Evolutionary conservation across 2,329 filamentous ascomycete species (phyloP).

Genomic region (Aspergillus puulaauensis): DNA sequence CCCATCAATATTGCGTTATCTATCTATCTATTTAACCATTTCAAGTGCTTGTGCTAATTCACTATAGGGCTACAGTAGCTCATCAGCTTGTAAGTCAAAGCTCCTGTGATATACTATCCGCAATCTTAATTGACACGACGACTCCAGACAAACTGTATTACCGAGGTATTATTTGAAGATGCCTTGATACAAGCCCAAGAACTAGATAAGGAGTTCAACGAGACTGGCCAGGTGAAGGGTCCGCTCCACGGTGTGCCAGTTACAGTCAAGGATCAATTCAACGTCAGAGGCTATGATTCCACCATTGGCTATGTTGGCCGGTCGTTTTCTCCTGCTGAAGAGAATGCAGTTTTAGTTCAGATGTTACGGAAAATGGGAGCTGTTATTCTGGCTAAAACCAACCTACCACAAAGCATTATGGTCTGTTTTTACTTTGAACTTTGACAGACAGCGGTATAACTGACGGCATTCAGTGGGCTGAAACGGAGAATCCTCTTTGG

Average conservation of each 20-base stretch:
- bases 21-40: no score
- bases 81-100: slow-evolving; percentile 26
- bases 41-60: not conserved
- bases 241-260: slow-evolving; percentile 56
- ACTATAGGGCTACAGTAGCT: slow-evolving; percentile 26
- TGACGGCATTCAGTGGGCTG: slow-evolving; percentile 46
- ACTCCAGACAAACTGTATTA: slow-evolving; percentile 37
- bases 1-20: no score
- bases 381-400: slow-evolving; percentile 55
- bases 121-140: not conserved
- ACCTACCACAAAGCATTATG: slow-evolving; percentile 54
- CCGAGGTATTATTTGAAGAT: slow-evolving; percentile 36
- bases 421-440: slow-evolving; percentile 25
- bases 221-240: slow-evolving; percentile 45
- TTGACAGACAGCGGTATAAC: not conserved
- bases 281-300: slow-evolving; percentile 57
- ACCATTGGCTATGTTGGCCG: slow-evolving; percentile 59
- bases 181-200: slow-evolving; percentile 31
- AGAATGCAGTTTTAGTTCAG: slow-evolving; percentile 52
- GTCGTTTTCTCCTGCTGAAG: slow-evolving; percentile 49
- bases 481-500: slow-evolving; percentile 55
- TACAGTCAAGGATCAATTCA: slow-evolving; percentile 62
- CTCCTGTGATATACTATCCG: not conserved
- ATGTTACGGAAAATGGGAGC: slow-evolving; percentile 53
- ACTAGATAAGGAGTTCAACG: slow-evolving; percentile 28